phyloP scores from a whole-genome alignment of 495 filamentous ascomycete genomes.

The Podospora appendiculata region DNA sequence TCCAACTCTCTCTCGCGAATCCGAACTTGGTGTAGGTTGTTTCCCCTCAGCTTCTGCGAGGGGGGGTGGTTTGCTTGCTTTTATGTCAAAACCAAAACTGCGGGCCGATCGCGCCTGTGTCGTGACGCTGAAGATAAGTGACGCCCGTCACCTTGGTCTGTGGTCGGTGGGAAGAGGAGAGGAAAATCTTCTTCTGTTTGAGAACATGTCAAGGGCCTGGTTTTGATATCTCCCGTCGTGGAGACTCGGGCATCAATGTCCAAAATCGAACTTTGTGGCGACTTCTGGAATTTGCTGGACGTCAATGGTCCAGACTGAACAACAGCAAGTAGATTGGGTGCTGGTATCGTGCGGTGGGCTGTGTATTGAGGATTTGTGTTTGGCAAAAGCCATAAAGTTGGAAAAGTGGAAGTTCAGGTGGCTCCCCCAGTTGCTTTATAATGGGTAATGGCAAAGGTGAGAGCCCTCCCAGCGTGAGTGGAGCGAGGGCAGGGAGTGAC shows the following conservation, averaged over 20 bases:
- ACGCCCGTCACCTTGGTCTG: conserved; percentile 49
- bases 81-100: conserved; percentile 11
- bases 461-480: neutral
- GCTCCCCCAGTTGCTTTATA: conserved; percentile 11
- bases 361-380: neutral
- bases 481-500: neutral
- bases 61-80: conserved; percentile 11
- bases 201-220: conserved; percentile 42
- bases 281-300: conserved; percentile 22
- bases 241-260: conserved; percentile 27
- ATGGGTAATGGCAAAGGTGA: conserved; percentile 6
- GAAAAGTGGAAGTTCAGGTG: neutral
- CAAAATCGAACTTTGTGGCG: conserved; percentile 16
- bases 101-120: conserved; percentile 34
- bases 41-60: conserved; percentile 15
- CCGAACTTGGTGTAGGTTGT: conserved; percentile 1
- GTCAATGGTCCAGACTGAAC: conserved; percentile 19
- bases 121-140: conserved; percentile 39
- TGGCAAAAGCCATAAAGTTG: conserved; percentile 2
- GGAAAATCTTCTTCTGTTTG: conserved; percentile 39
- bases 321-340: conserved; percentile 12
- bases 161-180: conserved; percentile 47
- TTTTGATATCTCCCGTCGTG: conserved; percentile 25
- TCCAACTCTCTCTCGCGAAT: conserved; percentile 13
- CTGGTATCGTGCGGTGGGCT: conserved; percentile 4